Base-by-base conservation (phyloP, 2,329 filamentous ascomycete species). In the Venturia asperata region DNA sequence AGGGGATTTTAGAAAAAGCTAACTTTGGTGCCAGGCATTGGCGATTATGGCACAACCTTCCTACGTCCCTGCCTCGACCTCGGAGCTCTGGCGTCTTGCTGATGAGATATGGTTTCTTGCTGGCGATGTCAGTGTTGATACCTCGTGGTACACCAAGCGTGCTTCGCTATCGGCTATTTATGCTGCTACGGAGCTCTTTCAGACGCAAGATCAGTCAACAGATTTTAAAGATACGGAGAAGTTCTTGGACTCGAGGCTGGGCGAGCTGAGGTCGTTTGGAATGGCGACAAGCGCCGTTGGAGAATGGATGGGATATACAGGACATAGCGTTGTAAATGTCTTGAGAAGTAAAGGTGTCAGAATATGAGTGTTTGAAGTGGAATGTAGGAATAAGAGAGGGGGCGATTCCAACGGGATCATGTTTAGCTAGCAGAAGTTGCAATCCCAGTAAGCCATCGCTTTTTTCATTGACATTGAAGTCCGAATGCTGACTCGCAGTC, bases 71-170 rank as follows among this genome's bases (percentile, higher is more conserved):
- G 78, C 85, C 10, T 92, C 92, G 0, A 74, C 97, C 3, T 82
- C 82, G 56, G 94, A 97, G 77, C 84, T 99, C 4, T 87, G 89
- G 52, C 81, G 84, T 62, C 85, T 99, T 5, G 84, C 89, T n/a
- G 93, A 97, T 74, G 94, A 99, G 75, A 95, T 99, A 63, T 90
- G 89, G 82, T 92, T 89, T 72, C 84, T 96, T 4, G 85, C 93
- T 0, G 91, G 91, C 62, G 94, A 97, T 75, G 81, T 79, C 27
- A 84, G 87, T 27, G 90, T 97, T 67, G 92, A 97, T 75, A 84
- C 85, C 4, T 87, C 86, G 5, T 99, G 94, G 94, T 99, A 99
- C 71, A 87, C 86, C 1, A 89, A 88, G 73, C 81, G 87, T 3
- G 81, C 85, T 10, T 83, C 81, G 0, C 74, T 90, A 30, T 81